phyloP scores from a whole-genome alignment of 2,329 filamentous ascomycete genomes.

The Chrysoporthe cubensis region DNA sequence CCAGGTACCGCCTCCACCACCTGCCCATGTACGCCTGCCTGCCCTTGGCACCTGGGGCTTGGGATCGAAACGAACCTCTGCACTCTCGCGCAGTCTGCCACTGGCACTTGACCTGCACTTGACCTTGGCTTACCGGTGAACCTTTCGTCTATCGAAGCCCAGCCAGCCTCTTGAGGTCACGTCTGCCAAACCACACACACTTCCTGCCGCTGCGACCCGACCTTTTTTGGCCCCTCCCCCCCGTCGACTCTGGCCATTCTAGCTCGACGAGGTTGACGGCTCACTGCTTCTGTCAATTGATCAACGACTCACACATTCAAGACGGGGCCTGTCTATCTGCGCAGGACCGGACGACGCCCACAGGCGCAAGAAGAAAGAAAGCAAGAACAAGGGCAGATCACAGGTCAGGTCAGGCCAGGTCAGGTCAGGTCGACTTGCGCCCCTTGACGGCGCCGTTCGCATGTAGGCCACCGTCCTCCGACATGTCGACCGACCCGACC shows the following conservation, averaged over 20 bases:
- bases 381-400: background rate
- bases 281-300: conserved; percentile 3
- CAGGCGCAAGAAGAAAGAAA: background rate
- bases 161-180: conserved; percentile 7
- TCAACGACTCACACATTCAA: background rate
- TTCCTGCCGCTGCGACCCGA: background rate
- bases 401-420: background rate
- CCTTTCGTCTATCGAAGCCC: background rate
- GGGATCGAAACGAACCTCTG: conserved; percentile 1
- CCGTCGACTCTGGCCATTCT: background rate
- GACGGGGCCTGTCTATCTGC: background rate
- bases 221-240: background rate
- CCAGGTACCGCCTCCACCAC: conserved; percentile 2
- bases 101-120: conserved; percentile 2
- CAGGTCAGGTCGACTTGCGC: conserved; percentile 3
- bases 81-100: background rate
- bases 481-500: conserved; percentile 62
- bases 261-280: background rate
- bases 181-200: conserved; percentile 9
- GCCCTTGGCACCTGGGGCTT: background rate
- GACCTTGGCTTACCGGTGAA: background rate
- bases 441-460: conserved; percentile 39
- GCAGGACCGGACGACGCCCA: background rate
- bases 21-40: background rate
- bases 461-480: conserved; percentile 46